Percentiles rank a stretch among this genome's conserved stretches.
Evolutionary conservation across 345 rosid genomes (phyloP).

Genomic region (Eucalyptus curtisii): DNA sequence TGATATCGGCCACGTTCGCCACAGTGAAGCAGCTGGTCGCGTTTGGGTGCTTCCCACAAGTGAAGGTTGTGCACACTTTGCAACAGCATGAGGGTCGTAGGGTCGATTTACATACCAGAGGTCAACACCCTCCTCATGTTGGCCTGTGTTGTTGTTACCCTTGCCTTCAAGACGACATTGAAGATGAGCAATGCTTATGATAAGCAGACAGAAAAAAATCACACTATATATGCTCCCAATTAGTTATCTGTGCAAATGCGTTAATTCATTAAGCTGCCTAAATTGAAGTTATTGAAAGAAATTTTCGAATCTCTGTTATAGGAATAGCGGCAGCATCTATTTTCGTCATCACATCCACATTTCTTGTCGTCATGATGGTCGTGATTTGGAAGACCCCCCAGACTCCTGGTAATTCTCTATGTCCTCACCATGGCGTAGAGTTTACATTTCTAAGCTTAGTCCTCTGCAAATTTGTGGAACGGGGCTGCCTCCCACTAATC

Average conservation of each 20-base stretch:
- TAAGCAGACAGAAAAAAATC: neutral
- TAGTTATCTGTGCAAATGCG: too few species aligned
- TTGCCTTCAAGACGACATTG: constrained; percentile 11
- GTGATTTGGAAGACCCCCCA: constrained; percentile 11
- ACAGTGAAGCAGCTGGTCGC: neutral
- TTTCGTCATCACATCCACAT: constrained; percentile 3
- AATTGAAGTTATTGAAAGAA: neutral
- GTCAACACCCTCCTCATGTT: constrained; percentile 11
- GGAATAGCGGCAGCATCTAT: constrained; percentile 17
- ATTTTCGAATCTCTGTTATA: neutral
- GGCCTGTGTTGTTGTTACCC: constrained; percentile 10
- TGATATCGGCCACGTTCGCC: constrained; percentile 16
- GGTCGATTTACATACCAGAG: constrained; percentile 20
- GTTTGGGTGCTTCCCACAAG: constrained; percentile 7
- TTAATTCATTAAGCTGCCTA: neutral
- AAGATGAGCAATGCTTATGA: constrained; percentile 22
- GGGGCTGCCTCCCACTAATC: constrained; percentile 12
- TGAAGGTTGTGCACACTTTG: constrained; percentile 14
- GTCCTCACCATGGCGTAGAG: constrained; percentile 1
- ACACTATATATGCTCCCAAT: neutral
- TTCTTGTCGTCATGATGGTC: neutral
- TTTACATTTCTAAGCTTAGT: constrained; percentile 1
- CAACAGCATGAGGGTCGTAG: constrained; percentile 1
- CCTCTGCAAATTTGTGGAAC: constrained; percentile 9
- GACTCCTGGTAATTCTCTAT: constrained; percentile 5